A percentile compares a stretch with the other conserved stretches of the same genome.
These are phyloP conservation scores for Hymenoscyphus albidus DNA, from an alignment of 2,329 filamentous ascomycete species.

Conservation along the genomic window DNA sequence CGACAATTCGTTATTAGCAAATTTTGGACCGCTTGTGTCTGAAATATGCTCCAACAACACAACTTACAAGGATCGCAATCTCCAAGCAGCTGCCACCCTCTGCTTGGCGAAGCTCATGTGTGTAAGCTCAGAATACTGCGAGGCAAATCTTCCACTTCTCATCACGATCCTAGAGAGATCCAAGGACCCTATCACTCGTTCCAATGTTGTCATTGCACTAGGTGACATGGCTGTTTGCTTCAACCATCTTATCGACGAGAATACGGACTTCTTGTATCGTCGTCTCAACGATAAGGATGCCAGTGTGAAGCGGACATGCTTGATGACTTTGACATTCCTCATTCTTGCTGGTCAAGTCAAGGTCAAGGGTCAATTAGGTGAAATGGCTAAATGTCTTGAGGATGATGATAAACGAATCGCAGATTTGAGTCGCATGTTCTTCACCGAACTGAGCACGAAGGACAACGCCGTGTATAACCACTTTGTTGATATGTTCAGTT, in stretches of 20 bases:
- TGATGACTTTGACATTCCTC: slow-evolving; percentile 97
- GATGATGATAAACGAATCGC: slow-evolving; percentile 93
- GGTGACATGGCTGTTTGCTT: slow-evolving; percentile 99
- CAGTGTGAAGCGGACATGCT: slow-evolving; percentile 91
- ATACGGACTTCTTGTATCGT: slow-evolving; percentile 96
- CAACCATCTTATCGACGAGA: slow-evolving; percentile 98
- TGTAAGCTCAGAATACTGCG: slow-evolving; percentile 93
- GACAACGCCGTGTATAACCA: slow-evolving; percentile 99
- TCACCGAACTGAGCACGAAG: slow-evolving; percentile 93
- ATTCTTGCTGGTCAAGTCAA: slow-evolving; percentile 98
- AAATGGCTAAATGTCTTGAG: slow-evolving; percentile 99
- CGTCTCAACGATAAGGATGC: slow-evolving; percentile 83
- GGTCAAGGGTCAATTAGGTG: slow-evolving; percentile 95
- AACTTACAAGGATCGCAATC: slow-evolving; percentile 79
- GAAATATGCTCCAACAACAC: slow-evolving; percentile 96
- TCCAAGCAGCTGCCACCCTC: slow-evolving; percentile 89
- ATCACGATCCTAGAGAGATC: slow-evolving; percentile 98
- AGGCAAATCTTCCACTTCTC: slow-evolving; percentile 83
- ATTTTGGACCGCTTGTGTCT: slow-evolving; percentile 85
- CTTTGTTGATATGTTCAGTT: slow-evolving; percentile 97
- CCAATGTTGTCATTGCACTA: slow-evolving; percentile 93
- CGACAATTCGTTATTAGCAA: slow-evolving; percentile 75
- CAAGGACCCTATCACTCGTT: slow-evolving; percentile 84
- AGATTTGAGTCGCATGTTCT: slow-evolving; percentile 96
- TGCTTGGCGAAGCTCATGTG: slow-evolving; percentile 99